phyloP scores from a whole-genome alignment of 2,329 filamentous ascomycete species.

The Stachybotrys chlorohalonatus region DNA sequence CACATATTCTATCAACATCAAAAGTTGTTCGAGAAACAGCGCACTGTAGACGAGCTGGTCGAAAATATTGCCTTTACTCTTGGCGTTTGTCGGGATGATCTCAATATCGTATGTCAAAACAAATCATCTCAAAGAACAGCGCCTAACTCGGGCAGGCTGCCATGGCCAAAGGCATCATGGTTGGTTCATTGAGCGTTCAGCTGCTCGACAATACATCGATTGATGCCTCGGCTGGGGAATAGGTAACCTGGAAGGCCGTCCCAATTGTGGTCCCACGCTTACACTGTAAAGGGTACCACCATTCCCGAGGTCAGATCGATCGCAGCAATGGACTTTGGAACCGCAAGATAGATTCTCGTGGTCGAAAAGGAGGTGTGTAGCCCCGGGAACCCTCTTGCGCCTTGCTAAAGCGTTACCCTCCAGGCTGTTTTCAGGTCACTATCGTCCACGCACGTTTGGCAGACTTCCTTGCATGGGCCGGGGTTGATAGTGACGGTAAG shows the following conservation, averaged over 20 bases:
- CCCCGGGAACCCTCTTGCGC: background rate
- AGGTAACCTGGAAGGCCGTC: slow-evolving; percentile 9
- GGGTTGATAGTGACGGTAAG: slow-evolving; percentile 45
- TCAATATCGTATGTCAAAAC: slow-evolving; percentile 56
- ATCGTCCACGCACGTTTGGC: slow-evolving; percentile 38
- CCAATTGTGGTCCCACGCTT: slow-evolving; percentile 1
- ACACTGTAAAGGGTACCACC: slow-evolving; percentile 41
- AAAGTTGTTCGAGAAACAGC: slow-evolving; percentile 60
- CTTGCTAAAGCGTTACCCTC: slow-evolving; percentile 6
- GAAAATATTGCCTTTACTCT: slow-evolving; percentile 68
- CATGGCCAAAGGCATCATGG: slow-evolving; percentile 62
- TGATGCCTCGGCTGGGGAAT: slow-evolving; percentile 18
- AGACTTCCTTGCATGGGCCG: background rate
- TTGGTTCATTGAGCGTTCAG: slow-evolving; percentile 44
- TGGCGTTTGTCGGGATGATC: slow-evolving; percentile 48
- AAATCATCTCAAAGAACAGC: background rate
- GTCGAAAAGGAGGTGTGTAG: slow-evolving; percentile 65
- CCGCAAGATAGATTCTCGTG: slow-evolving; percentile 56
- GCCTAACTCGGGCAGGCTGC: slow-evolving; percentile 44
- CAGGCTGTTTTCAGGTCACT: slow-evolving; percentile 70
- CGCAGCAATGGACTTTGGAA: slow-evolving; percentile 36
- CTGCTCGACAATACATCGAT: slow-evolving; percentile 33
- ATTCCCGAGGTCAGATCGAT: slow-evolving; percentile 48
- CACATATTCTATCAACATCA: slow-evolving; percentile 75
- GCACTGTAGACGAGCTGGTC: slow-evolving; percentile 60